Base-by-base conservation (phyloP, 108 stramenopile genomes). In the Stephanodiscus minutulus region DNA sequence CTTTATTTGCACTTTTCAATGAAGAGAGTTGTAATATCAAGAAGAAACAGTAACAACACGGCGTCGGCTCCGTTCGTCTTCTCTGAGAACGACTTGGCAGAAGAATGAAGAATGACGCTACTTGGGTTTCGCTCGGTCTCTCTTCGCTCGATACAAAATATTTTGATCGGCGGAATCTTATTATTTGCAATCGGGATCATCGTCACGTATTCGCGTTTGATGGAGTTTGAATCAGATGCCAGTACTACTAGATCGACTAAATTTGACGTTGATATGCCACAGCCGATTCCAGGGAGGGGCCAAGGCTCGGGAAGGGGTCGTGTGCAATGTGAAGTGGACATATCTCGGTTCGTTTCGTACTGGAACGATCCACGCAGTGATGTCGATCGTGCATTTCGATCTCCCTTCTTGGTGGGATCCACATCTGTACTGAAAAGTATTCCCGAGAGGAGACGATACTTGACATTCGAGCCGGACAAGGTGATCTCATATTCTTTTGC, bases 291-390 rank as follows among this genome's bases (percentile, higher is more conserved):
- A 64, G 63, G 35, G 21, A 60, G 72, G 31, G 53, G 50, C 15
- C 21, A 27, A 15, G 72, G 72, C 2, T 72, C 72, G 8, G 55
- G 22, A 46, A 62, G 35, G 27, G 72, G 72, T 22, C 37, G 18
- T 27, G 62, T 72, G 8, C 22, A 63, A 53, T 72, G 72, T 15
- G 72, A 72, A 17, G 4, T 18, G 27, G 62, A 72, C 18, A 50
- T 72, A 65, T 49, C 43, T 20, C 39, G 35, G 3, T 52, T 72
- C n/a, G 62, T 72, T 55, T 72, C 71, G 3, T 91, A 91, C 59
- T 91, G 91, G 91, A 88, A 88, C 47, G 85, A 89, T 58, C 87
- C 86, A 37, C 81, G 77, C 46, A 81, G 86, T 53, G 72, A 76
- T 25, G 58, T 71, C 1, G 87, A 91, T 48, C 59, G 58, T 25